Evolutionary conservation across 139 green algal genomes (phyloP), one percentile per base, ranked within the genome.

Genomic region (Ettlia oleoabundans): DNA sequence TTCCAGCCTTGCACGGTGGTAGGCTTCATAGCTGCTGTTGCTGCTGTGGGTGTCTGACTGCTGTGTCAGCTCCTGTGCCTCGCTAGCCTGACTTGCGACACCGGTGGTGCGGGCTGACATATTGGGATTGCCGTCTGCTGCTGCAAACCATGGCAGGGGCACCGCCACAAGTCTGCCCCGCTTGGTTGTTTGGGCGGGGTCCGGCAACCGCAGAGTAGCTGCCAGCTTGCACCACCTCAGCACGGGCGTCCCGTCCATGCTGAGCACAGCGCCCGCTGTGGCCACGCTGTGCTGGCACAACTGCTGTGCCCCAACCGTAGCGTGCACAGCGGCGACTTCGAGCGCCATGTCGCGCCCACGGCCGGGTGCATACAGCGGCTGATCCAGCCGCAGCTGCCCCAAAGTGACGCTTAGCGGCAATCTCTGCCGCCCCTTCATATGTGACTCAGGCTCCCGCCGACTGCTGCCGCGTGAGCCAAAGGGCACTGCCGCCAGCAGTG

Each of bases 211-310:
- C 24, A 84, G 52, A 0, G 42, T 28, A 13, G 53, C 69, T 18
- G 28, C 40, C 79, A 79, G 52, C n/a, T 71, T 9, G 41, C 30
- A 38, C 79, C 79, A 84, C 10, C 67, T 43, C 79, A 84, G 52
- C 52, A 84, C 79, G 0, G 68, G 65, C 55, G 76, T 79, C 67
- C 62, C 79, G 2, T 40, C 38, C 15, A 77, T 42, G 3, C 32
- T 43, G 26, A 76, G 52, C 38, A 58, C 37, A 26, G 66, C 66
- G 15, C 4, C 10, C 5, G 30, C 37, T 4, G 66, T 84, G 18
- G 22, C 22, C 51, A 78, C 13, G 66, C 66, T 58, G 42, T 69
- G 66, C 47, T 28, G 65, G 26, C 35, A 61, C 30, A 47, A 65
- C 18, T 41, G 24, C 13, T 53, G 24, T 1, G 26, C 52, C 15